These are phyloP conservation scores for Anisodus tanguticus DNA, from an alignment of 257 asterid species.

Conservation along the genomic window DNA sequence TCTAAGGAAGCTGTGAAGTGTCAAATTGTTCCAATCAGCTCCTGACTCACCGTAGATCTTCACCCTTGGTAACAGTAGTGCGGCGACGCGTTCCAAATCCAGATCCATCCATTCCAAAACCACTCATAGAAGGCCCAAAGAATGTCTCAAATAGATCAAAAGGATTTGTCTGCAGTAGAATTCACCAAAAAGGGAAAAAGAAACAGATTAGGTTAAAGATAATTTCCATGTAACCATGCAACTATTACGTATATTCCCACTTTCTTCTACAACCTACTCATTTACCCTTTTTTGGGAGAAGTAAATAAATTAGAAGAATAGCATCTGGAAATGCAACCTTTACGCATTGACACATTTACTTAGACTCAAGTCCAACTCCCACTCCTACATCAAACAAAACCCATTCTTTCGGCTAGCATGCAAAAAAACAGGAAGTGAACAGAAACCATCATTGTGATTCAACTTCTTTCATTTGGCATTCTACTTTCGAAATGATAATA, in stretches of 20 bases:
- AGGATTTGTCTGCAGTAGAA: slow-evolving; percentile 76
- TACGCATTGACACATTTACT: slow-evolving; percentile 9
- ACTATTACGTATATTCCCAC: background rate
- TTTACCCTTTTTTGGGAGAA: background rate
- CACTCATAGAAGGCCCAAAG: slow-evolving; percentile 91
- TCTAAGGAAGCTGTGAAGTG: background rate
- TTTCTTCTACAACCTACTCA: slow-evolving; percentile 15
- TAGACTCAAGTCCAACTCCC: background rate
- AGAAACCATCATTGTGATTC: background rate
- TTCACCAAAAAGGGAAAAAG: slow-evolving; percentile 16
- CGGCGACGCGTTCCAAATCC: slow-evolving; percentile 72
- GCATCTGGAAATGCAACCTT: background rate
- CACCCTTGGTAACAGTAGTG: slow-evolving; percentile 83
- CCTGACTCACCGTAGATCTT: slow-evolving; percentile 92
- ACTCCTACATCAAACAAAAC: background rate
- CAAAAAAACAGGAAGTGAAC: slow-evolving; percentile 1
- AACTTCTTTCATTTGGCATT: slow-evolving; percentile 6
- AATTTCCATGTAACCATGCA: slow-evolving; percentile 14
- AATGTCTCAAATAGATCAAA: slow-evolving; percentile 98
- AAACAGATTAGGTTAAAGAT: background rate
- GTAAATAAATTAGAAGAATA: slow-evolving; percentile 1
- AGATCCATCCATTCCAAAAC: slow-evolving; percentile 80
- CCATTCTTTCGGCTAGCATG: background rate
- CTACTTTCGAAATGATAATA: slow-evolving; percentile 7
- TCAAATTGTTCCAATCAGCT: slow-evolving; percentile 28